phyloP scores from a whole-genome alignment of 352 stramenopile species.

The Elongisporangium senticosum region DNA sequence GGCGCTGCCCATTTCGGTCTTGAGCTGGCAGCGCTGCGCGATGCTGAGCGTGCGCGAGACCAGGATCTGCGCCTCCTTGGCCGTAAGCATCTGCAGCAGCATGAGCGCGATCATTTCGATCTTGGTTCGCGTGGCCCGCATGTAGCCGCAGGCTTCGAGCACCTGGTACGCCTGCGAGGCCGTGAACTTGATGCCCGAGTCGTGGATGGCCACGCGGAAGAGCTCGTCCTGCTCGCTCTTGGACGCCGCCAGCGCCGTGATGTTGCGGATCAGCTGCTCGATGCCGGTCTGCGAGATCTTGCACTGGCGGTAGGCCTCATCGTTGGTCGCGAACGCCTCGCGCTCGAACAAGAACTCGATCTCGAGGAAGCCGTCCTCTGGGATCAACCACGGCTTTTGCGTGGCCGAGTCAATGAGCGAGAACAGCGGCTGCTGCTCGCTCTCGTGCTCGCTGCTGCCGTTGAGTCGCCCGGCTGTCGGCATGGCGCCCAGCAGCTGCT shows the following conservation, averaged over 20 bases:
- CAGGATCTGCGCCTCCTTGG: conserved; percentile 66
- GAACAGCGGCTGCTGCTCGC: conserved; percentile 13
- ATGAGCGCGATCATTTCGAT: conserved; percentile 68
- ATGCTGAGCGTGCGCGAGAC: conserved; percentile 62
- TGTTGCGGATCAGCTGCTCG: conserved; percentile 68
- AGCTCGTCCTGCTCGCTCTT: conserved; percentile 73
- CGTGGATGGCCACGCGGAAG: conserved; percentile 67
- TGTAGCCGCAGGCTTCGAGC: conserved; percentile 65
- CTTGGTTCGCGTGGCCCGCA: conserved; percentile 44
- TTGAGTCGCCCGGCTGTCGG: conserved; percentile 4
- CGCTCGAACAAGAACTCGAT: conserved; percentile 80
- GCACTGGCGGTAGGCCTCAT: conserved; percentile 43
- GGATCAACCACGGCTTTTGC: conserved; percentile 58
- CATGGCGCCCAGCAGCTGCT: conserved; percentile 22
- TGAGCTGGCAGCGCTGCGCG: conserved; percentile 68
- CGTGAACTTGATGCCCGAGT: conserved; percentile 78
- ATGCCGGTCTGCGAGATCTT: conserved; percentile 68
- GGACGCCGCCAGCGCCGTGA: conserved; percentile 38
- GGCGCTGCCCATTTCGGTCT: conserved; percentile 73
- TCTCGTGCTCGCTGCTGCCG: conserved; percentile 1
- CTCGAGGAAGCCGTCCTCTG: conserved; percentile 52
- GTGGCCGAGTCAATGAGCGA: conserved; percentile 46
- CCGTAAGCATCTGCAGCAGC: conserved; percentile 81
- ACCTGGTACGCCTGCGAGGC: conserved; percentile 75
- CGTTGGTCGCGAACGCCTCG: conserved; percentile 50